Evolutionary conservation across 257 asterid species (phyloP), one percentile per base, ranked within the genome.

Genomic region (Solanum infundibuliforme): DNA sequence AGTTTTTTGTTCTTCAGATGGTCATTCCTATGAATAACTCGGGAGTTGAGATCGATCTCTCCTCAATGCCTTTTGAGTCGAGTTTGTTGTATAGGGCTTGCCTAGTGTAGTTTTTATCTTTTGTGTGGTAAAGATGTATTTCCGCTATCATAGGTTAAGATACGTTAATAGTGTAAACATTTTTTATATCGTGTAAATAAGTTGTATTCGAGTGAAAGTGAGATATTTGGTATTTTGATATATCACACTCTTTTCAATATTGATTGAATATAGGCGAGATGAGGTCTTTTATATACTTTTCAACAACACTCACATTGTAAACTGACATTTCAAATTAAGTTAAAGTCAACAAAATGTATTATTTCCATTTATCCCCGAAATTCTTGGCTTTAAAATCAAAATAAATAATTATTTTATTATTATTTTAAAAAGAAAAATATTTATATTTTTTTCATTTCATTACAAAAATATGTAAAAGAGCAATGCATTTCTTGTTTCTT

Each of bases 261-360:
- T 55, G 65, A 55, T 55, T 1, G 23, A 52, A 52, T 52, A 52
- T 52, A 52, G 8, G 8, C 9, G 4, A 52, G 9, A 0, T 52
- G 0, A 20, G 10, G 2, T 18, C 0, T 60, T 23, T 60, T 23
- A 23, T 55, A 62, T 71, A 71, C 6, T 71, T 71, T 16, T 16
- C 0, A 71, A 10, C 12, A 71, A 7, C 0, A 71, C 39, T 31
- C 39, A 0, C 12, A 10, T 31, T 0, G 1, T 71, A 71, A 31
- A 14, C 11, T 31, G 5, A 71, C 23, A 3, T 29, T 69, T 6
- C n/a, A 52, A 52, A 52, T 52, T 52, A 52, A 52, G 62, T 18
- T 52, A 18, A 71, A 31, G n/a, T 18, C 39, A 73, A 2, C 43
- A 72, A 34, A 73, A 20, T 20, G 5, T 2, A 20, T 35, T 35